These are phyloP conservation scores for Pestalotiopsis sp. DNA, from an alignment of 2,329 filamentous ascomycete genomes.

Conservation along the genomic window DNA sequence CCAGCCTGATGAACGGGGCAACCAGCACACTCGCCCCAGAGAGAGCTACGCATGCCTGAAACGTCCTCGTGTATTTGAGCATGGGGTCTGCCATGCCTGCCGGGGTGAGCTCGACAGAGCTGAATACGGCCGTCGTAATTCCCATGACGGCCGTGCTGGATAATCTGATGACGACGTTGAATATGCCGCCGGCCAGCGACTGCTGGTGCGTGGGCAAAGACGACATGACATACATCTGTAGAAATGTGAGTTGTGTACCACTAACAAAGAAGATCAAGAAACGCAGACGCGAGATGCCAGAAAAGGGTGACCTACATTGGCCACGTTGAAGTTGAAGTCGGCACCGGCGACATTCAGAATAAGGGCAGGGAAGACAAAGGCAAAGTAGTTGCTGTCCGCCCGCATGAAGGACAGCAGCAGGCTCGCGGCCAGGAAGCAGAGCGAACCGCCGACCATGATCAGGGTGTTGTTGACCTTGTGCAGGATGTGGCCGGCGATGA, in stretches of 20 bases:
- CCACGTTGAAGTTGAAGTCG: conserved; percentile 70
- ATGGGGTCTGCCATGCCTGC: conserved; percentile 37
- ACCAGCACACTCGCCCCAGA: conserved; percentile 43
- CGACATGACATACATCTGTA: conserved; percentile 61
- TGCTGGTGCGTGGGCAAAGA: conserved; percentile 55
- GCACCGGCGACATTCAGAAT: conserved; percentile 61
- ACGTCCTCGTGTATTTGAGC: conserved; percentile 51
- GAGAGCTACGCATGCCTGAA: conserved; percentile 49
- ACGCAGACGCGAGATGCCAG: not conserved
- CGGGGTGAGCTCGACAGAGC: conserved; percentile 40
- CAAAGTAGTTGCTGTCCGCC: conserved; percentile 39
- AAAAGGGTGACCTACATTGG: conserved; percentile 50
- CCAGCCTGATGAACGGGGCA: conserved; percentile 52
- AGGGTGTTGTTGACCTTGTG: conserved; percentile 65
- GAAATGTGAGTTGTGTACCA: not conserved
- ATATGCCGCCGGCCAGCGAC: conserved; percentile 59
- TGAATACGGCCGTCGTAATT: conserved; percentile 62
- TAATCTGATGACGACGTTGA: conserved; percentile 64
- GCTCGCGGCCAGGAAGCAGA: conserved; percentile 38
- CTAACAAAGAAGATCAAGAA: too few relatives aligned
- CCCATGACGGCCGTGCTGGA: conserved; percentile 61
- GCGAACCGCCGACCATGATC: conserved; percentile 50
- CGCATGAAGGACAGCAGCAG: conserved; percentile 59
- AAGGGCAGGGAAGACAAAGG: conserved; percentile 14
- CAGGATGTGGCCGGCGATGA: conserved; percentile 61